Base-by-base conservation (phyloP, 1,139 yeast genomes). In the Kurtzmaniella quercitrusa region DNA sequence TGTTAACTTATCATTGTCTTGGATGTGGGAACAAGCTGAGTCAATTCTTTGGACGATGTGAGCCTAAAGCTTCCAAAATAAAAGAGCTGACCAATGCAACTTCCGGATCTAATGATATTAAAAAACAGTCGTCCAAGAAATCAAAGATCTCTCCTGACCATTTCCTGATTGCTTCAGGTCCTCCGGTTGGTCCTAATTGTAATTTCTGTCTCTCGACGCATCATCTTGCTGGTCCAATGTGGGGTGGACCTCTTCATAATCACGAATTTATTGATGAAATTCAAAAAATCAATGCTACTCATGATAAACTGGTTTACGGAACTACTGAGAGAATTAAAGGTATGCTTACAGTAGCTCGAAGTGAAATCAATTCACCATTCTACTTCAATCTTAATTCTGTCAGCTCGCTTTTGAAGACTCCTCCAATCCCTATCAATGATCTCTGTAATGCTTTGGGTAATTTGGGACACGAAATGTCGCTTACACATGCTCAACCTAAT, bases 161-260 rank as follows among this genome's bases (percentile, higher is more conserved):
- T 54, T 80, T 63, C 50, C 73, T 80, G 3, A 66, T 74, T 38
- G 80, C 85, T 1, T 76, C 71, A 47, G 85, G 82, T 2, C 80
- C 83, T 0, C 71, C 78, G 2, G 72, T 78, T 2, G 74, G 78
- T 5, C 61, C 72, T 4, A 60, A 69, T 39, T 94, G 98, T 65
- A 58, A 70, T 36, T 82, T 72, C 61, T 93, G 98, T 65, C 84
- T 79, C 1, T 74, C 74, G 44, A 71, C 77, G 4, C 78, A 78
- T 57, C 95, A 86, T 57, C 61, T 93, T 36, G 93, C 94, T 2
- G 99, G 99, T 1, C 99, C 99, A 44, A 88, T 93, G 96, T 93
- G 95, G 85, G 88, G 80, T 9, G 96, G 94, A 0, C 69, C 74
- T 2, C 65, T 93, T 42, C 98, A 91, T 56, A 76, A 84, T 56